Conservation (phyloP, 202 grass and related monocot species). For the Zizania palustris region DNA sequence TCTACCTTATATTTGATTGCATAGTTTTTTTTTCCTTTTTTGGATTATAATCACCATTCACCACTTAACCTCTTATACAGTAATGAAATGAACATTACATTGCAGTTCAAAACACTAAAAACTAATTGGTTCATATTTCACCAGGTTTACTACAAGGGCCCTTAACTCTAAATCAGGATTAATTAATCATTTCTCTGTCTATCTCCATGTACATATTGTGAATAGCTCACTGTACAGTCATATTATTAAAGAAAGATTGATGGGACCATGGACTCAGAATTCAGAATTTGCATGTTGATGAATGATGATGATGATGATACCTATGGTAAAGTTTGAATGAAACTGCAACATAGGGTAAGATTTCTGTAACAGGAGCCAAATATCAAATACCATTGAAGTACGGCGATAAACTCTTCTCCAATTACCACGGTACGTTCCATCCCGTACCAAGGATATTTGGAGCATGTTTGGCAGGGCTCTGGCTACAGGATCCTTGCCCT, state of each 20-base stretch:
- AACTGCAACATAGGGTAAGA: constrained; percentile 19
- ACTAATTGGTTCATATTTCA: constrained; percentile 15
- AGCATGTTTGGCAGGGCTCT: too few species aligned
- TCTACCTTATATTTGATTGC: constrained; percentile 7
- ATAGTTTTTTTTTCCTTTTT: not conserved
- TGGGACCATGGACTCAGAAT: constrained; percentile 11
- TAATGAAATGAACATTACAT: constrained; percentile 6
- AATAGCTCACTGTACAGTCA: constrained; percentile 36
- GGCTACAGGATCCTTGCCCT: too few species aligned
- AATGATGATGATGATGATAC: not conserved
- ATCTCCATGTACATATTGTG: constrained; percentile 31
- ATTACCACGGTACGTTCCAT: too few species aligned
- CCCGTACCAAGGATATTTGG: too few species aligned
- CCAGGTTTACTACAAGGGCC: constrained; percentile 54
- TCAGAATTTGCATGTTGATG: not conserved
- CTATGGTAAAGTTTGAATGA: constrained; percentile 2
- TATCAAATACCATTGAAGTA: not conserved
- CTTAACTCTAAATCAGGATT: constrained; percentile 16
- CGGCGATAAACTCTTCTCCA: too few species aligned
- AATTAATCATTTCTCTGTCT: not conserved
- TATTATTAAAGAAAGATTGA: not conserved
- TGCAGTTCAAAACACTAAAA: not conserved
- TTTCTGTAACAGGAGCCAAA: not conserved
- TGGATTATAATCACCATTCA: not conserved
- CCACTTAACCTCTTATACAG: constrained; percentile 2